These are phyloP conservation scores for Nakazawaea ishiwadae DNA, from an alignment of 805 yeast genomes.

Conservation along the genomic window DNA sequence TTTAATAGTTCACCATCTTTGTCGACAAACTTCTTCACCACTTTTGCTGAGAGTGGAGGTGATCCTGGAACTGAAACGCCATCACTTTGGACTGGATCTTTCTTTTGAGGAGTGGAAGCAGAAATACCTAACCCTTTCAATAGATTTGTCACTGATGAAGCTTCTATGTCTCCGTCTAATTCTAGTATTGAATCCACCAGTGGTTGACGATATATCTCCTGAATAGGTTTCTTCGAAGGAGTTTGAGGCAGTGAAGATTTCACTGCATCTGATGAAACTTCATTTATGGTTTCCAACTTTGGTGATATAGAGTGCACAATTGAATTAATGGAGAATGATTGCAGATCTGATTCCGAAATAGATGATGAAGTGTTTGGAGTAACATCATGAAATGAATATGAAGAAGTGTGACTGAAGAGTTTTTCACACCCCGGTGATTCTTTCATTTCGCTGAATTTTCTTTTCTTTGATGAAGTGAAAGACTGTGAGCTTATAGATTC, in stretches of 20 bases:
- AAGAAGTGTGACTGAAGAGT: not conserved
- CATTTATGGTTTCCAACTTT: not conserved
- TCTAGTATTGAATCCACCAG: not conserved
- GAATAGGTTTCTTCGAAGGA: not conserved
- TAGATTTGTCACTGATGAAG: no score
- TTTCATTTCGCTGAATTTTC: not conserved
- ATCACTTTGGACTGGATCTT: not conserved
- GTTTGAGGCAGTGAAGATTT: no score
- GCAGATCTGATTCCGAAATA: not conserved
- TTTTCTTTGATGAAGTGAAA: not conserved
- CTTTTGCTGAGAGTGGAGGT: slow-evolving; percentile 5
- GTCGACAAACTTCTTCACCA: not conserved
- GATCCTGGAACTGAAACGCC: not conserved
- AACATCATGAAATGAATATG: not conserved
- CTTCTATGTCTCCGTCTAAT: no score
- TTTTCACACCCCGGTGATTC: not conserved
- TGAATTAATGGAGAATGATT: not conserved
- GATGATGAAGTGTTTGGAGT: not conserved
- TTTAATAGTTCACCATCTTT: not conserved
- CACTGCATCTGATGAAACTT: not conserved
- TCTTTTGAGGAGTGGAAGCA: not conserved
- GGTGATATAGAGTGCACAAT: not conserved
- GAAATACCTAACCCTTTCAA: not conserved
- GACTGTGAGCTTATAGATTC: not conserved
- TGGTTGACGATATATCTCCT: not conserved